Conservation (phyloP, 495 filamentous ascomycete genomes). For the Penicillium odoratum region DNA sequence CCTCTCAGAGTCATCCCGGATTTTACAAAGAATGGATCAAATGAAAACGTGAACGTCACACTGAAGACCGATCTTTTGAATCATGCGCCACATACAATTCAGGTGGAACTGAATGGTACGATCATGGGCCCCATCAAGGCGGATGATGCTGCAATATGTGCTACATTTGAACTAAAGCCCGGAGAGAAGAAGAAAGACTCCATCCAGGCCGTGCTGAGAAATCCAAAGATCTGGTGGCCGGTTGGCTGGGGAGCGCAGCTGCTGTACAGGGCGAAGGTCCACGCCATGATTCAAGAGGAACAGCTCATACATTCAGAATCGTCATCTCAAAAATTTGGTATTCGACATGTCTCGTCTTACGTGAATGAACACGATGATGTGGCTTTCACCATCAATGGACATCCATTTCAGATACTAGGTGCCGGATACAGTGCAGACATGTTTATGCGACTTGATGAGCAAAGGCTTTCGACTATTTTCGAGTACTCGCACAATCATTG, state of each 20-base stretch:
- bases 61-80: slow-evolving; percentile 53
- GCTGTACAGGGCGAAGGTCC: slow-evolving; percentile 58
- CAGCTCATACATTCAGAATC: slow-evolving; percentile 42
- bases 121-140: slow-evolving; percentile 30
- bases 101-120: slow-evolving; percentile 37
- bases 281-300: slow-evolving; percentile 29
- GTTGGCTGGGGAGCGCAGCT: slow-evolving; percentile 72
- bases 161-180: slow-evolving; percentile 38
- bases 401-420: slow-evolving; percentile 59
- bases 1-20: slow-evolving; percentile 50
- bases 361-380: slow-evolving; percentile 56
- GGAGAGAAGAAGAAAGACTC: slow-evolving; percentile 39
- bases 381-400: slow-evolving; percentile 54
- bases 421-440: slow-evolving; percentile 62
- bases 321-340: slow-evolving; percentile 47
- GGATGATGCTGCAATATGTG: slow-evolving; percentile 20
- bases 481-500: slow-evolving; percentile 25
- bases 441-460: slow-evolving; percentile 56
- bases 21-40: slow-evolving; percentile 20
- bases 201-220: slow-evolving; percentile 39
- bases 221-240: slow-evolving; percentile 76
- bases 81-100: slow-evolving; percentile 36
- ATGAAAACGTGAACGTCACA: slow-evolving; percentile 35
- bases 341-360: slow-evolving; percentile 52
- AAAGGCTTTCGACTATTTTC: slow-evolving; percentile 46